A percentile compares a stretch with the other conserved stretches of the same genome.
These are phyloP conservation scores for Samsoniella hepiali DNA, from an alignment of 2,329 filamentous ascomycete species.

Conservation along the genomic window DNA sequence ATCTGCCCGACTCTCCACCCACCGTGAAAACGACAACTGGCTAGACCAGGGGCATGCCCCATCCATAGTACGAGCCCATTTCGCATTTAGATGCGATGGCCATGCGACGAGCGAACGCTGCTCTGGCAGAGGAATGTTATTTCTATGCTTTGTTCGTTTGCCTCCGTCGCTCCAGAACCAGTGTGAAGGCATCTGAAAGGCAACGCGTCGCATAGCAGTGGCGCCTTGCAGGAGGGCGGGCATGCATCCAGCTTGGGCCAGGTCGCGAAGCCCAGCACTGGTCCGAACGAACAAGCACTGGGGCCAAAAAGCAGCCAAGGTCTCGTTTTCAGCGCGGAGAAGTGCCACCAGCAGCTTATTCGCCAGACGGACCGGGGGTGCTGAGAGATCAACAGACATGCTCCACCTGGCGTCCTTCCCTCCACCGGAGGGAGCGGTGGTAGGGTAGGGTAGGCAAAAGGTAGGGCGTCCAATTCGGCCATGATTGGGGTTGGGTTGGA, in stretches of 20 bases:
- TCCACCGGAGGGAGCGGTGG: slow-evolving; percentile 12
- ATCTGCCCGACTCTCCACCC: slow-evolving; percentile 6
- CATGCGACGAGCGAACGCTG: background rate
- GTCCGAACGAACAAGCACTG: background rate
- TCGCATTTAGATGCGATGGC: background rate
- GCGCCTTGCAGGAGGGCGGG: background rate
- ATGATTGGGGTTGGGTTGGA: background rate
- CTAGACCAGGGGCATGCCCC: background rate
- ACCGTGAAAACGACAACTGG: background rate
- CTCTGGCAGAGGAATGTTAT: background rate
- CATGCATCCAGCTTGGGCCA: background rate
- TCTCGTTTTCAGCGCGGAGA: background rate
- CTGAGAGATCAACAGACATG: slow-evolving; percentile 12
- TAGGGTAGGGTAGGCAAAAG: background rate
- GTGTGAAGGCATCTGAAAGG: background rate
- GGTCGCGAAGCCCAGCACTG: background rate
- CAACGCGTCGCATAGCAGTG: background rate
- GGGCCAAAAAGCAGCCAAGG: background rate
- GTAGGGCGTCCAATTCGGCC: background rate
- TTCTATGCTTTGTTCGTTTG: background rate
- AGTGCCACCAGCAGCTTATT: background rate
- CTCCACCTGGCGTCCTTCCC: slow-evolving; percentile 11
- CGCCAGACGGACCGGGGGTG: background rate
- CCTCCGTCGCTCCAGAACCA: background rate
- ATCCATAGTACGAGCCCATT: background rate